Base-by-base conservation (phyloP, 371 early-diverging fungal species). In the Circinella minor region DNA sequence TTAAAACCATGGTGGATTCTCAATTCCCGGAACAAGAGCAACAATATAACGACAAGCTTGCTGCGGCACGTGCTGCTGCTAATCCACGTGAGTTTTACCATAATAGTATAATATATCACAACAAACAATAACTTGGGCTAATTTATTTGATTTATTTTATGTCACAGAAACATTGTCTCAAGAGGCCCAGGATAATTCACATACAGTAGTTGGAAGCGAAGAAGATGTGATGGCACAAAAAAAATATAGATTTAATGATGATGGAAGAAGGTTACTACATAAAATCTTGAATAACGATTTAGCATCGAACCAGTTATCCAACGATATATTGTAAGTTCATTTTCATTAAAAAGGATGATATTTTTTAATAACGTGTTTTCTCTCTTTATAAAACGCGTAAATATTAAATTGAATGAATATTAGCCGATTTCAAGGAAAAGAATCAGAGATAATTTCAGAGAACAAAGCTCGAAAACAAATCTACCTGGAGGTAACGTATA, bases 21-120 rank as follows among this genome's bases (percentile, higher is more conserved):
- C 63, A 72, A 62, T 81, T 84, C 80, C 84, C 81, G 2, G 78
- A 75, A 54, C 84, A 84, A 60, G 66, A 67, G 9, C 61, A 69
- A 48, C 47, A 61, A 14, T 71, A 77, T 60, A 63, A 74, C 18
- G 79, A 79, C 51, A 71, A 74, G 20, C 59, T 83, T 18, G 55
- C 61, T 10, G 65, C 71, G 11, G 39, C 43, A 3, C 27, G 11
- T 51, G 51, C 51, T 51, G 60, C 60, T 59, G 63, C 63, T 37
- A 63, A 63, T 39, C 18, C 48, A 59, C 57, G 63, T 63, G 43
- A 61, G 63, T 68, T n/a, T 17, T 27, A 27, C 27, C 27, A 27
- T 27, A 27, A 27, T 27, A 2, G 27, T 27, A 27, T 27, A 27
- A 27, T 27, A 27, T 27, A 27, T 27, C 2, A 27, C 27, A 0